A percentile compares a stretch with the other conserved stretches of the same genome.
Conservation (phyloP, 2,329 filamentous ascomycete genomes). For the Kalaharituber pfeilii region DNA sequence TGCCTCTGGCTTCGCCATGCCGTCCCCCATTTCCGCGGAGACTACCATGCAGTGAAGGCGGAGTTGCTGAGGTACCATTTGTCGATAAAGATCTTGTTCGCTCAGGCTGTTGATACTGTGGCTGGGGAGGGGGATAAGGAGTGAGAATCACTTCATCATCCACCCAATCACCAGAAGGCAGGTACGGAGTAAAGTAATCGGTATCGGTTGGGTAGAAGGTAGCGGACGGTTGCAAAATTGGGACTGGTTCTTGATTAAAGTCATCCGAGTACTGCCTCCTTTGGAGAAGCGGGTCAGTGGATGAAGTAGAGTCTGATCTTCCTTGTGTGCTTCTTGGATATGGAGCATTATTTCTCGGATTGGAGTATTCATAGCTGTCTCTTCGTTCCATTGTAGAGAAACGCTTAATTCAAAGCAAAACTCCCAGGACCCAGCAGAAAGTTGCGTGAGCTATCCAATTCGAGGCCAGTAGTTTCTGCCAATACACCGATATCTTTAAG, state of each 20-base stretch:
- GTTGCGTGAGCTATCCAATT: too few species aligned
- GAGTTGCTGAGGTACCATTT: too few species aligned
- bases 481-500: too few species aligned
- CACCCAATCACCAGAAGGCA: background rate
- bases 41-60: too few species aligned
- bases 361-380: too few species aligned
- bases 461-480: too few species aligned
- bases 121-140: background rate
- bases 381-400: too few species aligned
- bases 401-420: too few species aligned
- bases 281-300: background rate
- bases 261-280: background rate
- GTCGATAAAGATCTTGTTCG: background rate
- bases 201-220: background rate
- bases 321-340: background rate
- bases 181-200: background rate
- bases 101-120: background rate
- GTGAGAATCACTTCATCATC: background rate
- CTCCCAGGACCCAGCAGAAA: too few species aligned
- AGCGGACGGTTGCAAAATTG: background rate
- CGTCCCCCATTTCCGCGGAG: background rate
- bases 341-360: too few species aligned
- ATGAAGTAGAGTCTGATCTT: background rate
- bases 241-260: background rate
- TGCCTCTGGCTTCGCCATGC: background rate